These are phyloP conservation scores for Hylodesmum podocarpum DNA, from an alignment of 306 rosid genomes.

Conservation along the genomic window DNA sequence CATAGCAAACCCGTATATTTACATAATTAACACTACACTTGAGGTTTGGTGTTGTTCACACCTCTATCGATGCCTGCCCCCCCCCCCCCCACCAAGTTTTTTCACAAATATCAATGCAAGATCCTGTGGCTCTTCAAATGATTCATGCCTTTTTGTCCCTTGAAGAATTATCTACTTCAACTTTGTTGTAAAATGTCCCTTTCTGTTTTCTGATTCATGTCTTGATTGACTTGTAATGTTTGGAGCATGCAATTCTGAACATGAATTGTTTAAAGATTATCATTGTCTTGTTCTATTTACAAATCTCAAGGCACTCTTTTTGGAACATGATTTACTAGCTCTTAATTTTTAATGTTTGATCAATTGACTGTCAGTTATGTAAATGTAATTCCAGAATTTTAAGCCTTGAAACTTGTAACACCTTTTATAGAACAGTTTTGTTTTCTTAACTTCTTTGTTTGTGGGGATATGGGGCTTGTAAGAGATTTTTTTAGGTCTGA, in stretches of 20 bases:
- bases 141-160: not conserved
- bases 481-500: not conserved
- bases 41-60: not conserved
- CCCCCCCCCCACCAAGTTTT: not conserved
- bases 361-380: not conserved
- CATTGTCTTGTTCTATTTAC: not conserved
- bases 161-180: not conserved
- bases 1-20: not conserved
- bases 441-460: not conserved
- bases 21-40: not conserved
- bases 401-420: not conserved
- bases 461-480: not conserved
- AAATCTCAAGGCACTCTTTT: not conserved
- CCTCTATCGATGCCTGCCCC: not conserved
- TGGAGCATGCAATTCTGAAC: not conserved
- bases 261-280: not conserved
- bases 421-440: not conserved
- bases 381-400: not conserved
- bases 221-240: not conserved
- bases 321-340: not conserved
- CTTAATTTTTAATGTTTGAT: not conserved
- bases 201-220: constrained; percentile 2
- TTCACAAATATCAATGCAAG: not conserved
- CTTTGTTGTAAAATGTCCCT: not conserved
- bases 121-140: not conserved